Evolutionary conservation across 2,329 filamentous ascomycete species (phyloP).

Genomic region (Graphilbum fragrans): DNA sequence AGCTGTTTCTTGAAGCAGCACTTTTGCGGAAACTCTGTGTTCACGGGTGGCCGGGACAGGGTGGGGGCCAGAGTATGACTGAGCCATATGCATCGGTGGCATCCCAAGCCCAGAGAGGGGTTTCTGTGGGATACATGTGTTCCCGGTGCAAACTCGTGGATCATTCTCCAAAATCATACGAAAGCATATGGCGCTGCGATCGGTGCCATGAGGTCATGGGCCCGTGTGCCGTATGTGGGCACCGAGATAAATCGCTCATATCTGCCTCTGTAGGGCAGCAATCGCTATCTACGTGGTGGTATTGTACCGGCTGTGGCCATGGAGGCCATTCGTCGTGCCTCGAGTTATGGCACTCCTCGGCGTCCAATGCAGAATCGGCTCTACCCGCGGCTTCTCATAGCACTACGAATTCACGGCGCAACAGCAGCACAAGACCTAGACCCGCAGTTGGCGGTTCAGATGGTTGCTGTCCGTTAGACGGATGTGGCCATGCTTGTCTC

Average conservation of each 20-base stretch:
- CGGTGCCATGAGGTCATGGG: conserved; percentile 40
- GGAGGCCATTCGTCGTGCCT: conserved; percentile 51
- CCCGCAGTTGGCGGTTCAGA: conserved; percentile 13
- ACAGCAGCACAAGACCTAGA: too few relatives aligned
- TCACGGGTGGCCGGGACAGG: not conserved
- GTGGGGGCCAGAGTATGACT: conserved; percentile 14
- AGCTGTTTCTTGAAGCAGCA: conserved; percentile 47
- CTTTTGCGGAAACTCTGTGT: conserved; percentile 33
- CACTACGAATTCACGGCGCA: too few relatives aligned
- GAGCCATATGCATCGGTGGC: conserved; percentile 43
- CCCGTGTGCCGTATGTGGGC: conserved; percentile 46
- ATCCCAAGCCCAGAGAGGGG: conserved; percentile 38
- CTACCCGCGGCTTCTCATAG: too few relatives aligned
- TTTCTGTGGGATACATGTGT: conserved; percentile 42
- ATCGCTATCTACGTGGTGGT: conserved; percentile 43
- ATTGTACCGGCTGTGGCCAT: conserved; percentile 49
- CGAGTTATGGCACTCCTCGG: conserved; percentile 38
- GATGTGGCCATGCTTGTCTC: conserved; percentile 51
- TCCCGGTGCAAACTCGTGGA: conserved; percentile 28
- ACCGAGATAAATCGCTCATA: conserved; percentile 24
- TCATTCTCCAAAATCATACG: conserved; percentile 13
- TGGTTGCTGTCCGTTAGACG: conserved; percentile 52
- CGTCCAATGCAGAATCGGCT: too few relatives aligned
- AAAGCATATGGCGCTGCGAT: conserved; percentile 27
- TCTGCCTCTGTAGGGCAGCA: not conserved